Evolutionary conservation across 2,329 filamentous ascomycete species (phyloP), one percentile per base, ranked within the genome.

Genomic region (Trichoderma cornu-damae): DNA sequence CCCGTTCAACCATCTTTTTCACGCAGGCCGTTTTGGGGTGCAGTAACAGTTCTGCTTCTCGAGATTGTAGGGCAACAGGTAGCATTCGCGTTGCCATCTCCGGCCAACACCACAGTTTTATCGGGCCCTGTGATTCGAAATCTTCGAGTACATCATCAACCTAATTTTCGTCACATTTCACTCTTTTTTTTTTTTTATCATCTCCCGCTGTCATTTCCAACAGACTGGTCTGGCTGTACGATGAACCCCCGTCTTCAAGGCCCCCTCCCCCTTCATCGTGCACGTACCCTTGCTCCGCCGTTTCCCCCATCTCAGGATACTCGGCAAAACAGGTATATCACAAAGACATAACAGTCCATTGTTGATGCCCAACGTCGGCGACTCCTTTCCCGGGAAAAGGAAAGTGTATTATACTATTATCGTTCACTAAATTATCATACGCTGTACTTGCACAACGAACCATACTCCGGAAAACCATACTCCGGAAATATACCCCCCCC

Each of bases 361-460:
- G 32, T 54, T 35, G 42, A 55, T 46, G 24, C 42, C 24, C 52
- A 46, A 47, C 22, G 11, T 12, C 34, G 12, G 14, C 20, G 9
- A 3, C 28, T 34, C 18, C 18, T 32, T 22, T 26, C n/a, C 12
- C 12, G 34, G 16, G 22, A n/a, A n/a, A n/a, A n/a, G 18, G 6
- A 28, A 22, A 38, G n/a, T n/a, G n/a, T 22, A 55, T 55, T 38
- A 55, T 52, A 40, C 38, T 16, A 28, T 16, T 37, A 26, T 38
- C 52, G 42, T 32, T 55, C 42, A 42, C 52, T 55, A 55, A 28
- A 47, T 38, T 37, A 55, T 38, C 42, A 11, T 16, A n/a, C 24
- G 48, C n/a, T 51, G 30, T 55, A 55, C 52, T 30, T 38, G 12
- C 47, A 55, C 52, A 55, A n/a, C 50, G 20, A 26, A 30, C 32